Evolutionary conservation across 441 rosid species (phyloP).

Genomic region (Euphorbia neoarborescens): DNA sequence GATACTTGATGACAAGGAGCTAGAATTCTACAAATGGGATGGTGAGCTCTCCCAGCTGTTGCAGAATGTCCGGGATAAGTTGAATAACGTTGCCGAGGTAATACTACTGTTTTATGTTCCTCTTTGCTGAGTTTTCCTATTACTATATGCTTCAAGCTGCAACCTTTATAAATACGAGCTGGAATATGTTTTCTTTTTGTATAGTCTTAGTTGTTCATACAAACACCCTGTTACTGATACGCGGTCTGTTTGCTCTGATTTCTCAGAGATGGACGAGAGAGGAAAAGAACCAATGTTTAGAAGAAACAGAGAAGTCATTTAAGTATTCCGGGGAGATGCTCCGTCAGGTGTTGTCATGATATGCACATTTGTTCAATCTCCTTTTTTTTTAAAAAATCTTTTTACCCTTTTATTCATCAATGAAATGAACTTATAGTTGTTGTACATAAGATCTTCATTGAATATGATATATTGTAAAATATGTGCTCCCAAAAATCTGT

Average conservation of each 20-base stretch:
- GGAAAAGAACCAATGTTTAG: constrained; percentile 86
- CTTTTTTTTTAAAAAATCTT: not conserved
- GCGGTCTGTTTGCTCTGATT: constrained; percentile 11
- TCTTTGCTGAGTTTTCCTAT: not conserved
- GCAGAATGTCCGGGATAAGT: constrained; percentile 74
- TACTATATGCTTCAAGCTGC: not conserved
- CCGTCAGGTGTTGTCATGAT: constrained; percentile 66
- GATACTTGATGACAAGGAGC: constrained; percentile 57
- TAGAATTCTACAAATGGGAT: constrained; percentile 91
- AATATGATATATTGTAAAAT: not conserved
- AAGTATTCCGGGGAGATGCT: constrained; percentile 81
- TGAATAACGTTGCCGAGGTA: constrained; percentile 80
- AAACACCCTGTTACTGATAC: constrained; percentile 1
- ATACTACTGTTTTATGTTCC: not conserved
- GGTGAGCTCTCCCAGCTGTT: constrained; percentile 67
- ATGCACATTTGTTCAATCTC: not conserved
- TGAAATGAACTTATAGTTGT: constrained; percentile 13
- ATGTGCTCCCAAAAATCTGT: not conserved
- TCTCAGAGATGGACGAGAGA: constrained; percentile 77
- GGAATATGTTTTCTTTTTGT: not conserved
- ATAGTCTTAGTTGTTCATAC: not conserved
- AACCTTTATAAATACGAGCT: not conserved
- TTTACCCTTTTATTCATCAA: not conserved
- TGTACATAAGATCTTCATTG: constrained; percentile 12
- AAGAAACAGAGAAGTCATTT: constrained; percentile 89